Evolutionary conservation across 805 yeast species (phyloP).

Genomic region (Candida hungchunana): DNA sequence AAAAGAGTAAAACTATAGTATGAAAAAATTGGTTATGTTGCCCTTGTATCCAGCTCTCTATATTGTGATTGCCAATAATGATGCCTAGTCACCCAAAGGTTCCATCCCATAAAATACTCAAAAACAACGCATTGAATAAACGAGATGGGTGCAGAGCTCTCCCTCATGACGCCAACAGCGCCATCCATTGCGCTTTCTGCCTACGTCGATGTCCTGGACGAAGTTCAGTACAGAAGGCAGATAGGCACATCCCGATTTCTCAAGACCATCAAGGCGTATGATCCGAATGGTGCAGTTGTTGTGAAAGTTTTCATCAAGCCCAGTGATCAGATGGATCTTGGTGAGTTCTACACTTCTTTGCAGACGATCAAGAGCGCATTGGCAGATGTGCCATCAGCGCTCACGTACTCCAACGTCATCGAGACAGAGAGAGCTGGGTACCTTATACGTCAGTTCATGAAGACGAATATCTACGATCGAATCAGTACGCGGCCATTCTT

Average conservation of each 20-base stretch:
- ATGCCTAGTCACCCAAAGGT: not conserved
- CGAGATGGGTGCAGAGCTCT: constrained; percentile 81
- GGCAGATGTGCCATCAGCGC: constrained; percentile 51
- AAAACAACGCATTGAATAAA: not conserved
- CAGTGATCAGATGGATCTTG: constrained; percentile 27
- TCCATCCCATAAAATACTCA: too few species aligned
- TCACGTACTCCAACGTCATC: constrained; percentile 68
- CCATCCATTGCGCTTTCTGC: constrained; percentile 91
- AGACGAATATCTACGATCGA: constrained; percentile 82
- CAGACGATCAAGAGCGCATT: constrained; percentile 37
- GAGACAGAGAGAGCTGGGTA: constrained; percentile 94
- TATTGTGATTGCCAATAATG: too few species aligned
- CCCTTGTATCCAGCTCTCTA: too few species aligned
- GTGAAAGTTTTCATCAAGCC: constrained; percentile 85
- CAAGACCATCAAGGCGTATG: constrained; percentile 79
- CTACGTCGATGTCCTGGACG: constrained; percentile 74
- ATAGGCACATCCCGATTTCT: constrained; percentile 80
- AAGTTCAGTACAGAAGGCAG: constrained; percentile 69
- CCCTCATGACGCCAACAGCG: constrained; percentile 83
- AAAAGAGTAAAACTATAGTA: too few species aligned
- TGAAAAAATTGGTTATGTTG: too few species aligned
- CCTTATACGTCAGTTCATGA: constrained; percentile 74
- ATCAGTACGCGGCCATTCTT: constrained; percentile 84
- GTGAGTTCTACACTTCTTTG: constrained; percentile 18
- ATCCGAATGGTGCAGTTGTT: constrained; percentile 65